Base-by-base conservation (phyloP, 192 early-diverging fungal genomes). In the Obelidium mucronatum region DNA sequence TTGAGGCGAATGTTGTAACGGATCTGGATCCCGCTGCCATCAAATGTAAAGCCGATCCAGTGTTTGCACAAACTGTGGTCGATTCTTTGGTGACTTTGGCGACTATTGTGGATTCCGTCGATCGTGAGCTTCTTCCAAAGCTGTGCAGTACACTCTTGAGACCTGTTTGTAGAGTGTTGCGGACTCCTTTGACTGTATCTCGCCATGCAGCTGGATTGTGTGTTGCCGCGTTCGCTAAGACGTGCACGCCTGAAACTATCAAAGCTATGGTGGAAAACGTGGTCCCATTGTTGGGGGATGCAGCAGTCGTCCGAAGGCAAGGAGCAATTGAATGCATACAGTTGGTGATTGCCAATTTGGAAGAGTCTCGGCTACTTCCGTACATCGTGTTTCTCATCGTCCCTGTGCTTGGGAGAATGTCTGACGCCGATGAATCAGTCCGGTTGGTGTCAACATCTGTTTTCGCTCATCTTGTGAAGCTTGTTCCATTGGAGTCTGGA, bases 361-460 rank as follows among this genome's bases (percentile, higher is more conserved):
- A 92, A 40, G 89, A 92, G 54, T 87, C 86, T 69, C 55, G 64
- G 3, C 91, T 98, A 52, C 81, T 99, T 40, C 95, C 98, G 2
- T 99, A 98, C 77, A 93, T 98, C n/a, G 93, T 97, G 15, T 99
- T 99, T 77, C 80, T 99, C 74, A 93, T 99, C 65, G 94, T 98
- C 17, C 98, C 98, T 0, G 90, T 99, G 36, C 89, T 99, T 24
- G 94, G 94, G 35, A 91, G 96, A 11, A 99, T 99, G 95, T 96
- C 95, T 68, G 98, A 99, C 83, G 85, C 90, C 2, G 91, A 99
- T 63, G 95, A 97, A 74, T 84, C 87, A 35, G 93, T 96, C 5
- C 92, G 98, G 28, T 87, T 98, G 39, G 85, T 98, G 1, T 92
- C 89, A 67, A 98, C 98, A 26, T 94, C 94, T 73, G 93, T 93